Base-by-base conservation (phyloP, 352 stramenopile species). In the Pythium scleroteichum region DNA sequence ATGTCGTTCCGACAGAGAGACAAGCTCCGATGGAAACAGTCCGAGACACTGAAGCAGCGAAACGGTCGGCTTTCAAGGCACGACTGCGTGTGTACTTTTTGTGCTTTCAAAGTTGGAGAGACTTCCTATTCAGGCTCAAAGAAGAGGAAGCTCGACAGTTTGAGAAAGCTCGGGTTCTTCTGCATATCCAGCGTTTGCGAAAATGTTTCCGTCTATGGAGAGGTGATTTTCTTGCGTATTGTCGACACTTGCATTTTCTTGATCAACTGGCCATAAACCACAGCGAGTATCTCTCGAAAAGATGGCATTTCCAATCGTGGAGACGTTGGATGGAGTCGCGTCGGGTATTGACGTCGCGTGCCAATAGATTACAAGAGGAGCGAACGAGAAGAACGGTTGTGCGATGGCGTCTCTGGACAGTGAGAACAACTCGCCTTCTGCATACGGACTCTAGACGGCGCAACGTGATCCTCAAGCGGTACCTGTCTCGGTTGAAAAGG, bases 71-170 rank as follows among this genome's bases (percentile, higher is more conserved):
- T 33, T 56, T 50, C 10, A 46, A 26, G 17, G 45, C 22, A 24
- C 44, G 46, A 17, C 45, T 63, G n/a, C 45, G 56, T 42, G 22
- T 45, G 13, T 61, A 39, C 17, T 61, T 46, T n/a, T 4, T 19
- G 12, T 52, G 19, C 20, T 61, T 61, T 38, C n/a, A 27, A 13
- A 33, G 39, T 14, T 61, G 53, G 53, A n/a, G 16, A 45, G 27
- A 38, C 39, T 61, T 39, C 33, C 1, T 61, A 23, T 19, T 1
- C 13, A 40, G 40, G 9, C 20, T 22, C 10, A 22, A 26, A 12
- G 27, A 32, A 19, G 32, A 58, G 20, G 29, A 12, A 2, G 6
- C 6, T 26, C 32, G 41, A 6, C 39, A 38, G 22, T 14, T 57
- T 10, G 26, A 51, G n/a, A 26, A n/a, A 4, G 47, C 56, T 9